Percentiles rank a stretch among this genome's conserved stretches.
Conservation (phyloP, 1,284 basidiomycete genomes). For the Moesziomyces antarcticus region DNA sequence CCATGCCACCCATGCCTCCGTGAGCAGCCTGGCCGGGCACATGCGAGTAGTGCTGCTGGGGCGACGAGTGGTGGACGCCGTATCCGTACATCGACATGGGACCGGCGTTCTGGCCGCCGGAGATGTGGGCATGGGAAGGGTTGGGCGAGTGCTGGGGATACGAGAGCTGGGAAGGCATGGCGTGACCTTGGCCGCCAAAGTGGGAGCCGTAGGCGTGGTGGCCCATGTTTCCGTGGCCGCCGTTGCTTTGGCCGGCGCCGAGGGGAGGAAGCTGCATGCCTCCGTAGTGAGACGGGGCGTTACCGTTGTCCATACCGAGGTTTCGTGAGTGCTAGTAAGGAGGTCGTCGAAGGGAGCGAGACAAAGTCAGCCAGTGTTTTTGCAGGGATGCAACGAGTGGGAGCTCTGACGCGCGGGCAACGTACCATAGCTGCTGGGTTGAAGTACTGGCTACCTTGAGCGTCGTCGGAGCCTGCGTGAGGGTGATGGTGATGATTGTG, state of each 20-base stretch:
- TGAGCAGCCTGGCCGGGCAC: constrained; percentile 49
- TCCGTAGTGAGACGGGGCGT: constrained; percentile 44
- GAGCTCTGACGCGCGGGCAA: not conserved
- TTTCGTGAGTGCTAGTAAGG: constrained; percentile 37
- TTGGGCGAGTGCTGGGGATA: constrained; percentile 52
- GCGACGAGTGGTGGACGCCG: constrained; percentile 44
- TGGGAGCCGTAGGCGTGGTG: constrained; percentile 48
- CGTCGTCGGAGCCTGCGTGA: constrained; percentile 46
- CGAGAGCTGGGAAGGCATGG: constrained; percentile 50
- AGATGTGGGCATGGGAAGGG: constrained; percentile 44
- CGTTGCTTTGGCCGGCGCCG: constrained; percentile 49
- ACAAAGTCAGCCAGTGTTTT: constrained; percentile 4
- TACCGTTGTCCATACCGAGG: constrained; percentile 41
- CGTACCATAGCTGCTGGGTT: constrained; percentile 55
- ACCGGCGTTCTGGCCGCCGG: constrained; percentile 41
- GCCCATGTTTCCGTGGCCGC: constrained; percentile 43
- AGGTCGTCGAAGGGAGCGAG: not conserved
- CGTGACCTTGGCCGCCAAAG: constrained; percentile 37
- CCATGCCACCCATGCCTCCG: constrained; percentile 51
- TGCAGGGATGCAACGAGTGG: too few relatives aligned
- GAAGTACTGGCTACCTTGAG: constrained; percentile 44
- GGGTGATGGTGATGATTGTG: constrained; percentile 44
- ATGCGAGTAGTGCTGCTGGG: constrained; percentile 53
- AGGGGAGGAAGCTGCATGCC: constrained; percentile 54
- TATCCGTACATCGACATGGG: constrained; percentile 55